Evolutionary conservation across 768 basidiomycete species (phyloP).

Genomic region (Neoboletus brunneissimus): DNA sequence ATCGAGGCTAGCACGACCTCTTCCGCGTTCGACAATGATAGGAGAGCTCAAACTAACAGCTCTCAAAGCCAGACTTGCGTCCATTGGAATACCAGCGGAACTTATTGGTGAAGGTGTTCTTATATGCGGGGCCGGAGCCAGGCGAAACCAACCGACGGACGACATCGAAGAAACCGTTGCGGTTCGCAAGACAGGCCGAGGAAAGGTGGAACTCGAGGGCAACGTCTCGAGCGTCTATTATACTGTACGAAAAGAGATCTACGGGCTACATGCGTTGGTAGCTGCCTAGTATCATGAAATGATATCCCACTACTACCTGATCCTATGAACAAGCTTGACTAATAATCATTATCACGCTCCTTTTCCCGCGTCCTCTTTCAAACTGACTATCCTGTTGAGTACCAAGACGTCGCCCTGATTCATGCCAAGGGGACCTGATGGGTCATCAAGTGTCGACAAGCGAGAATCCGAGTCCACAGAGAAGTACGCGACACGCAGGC

Average conservation of each 20-base stretch:
- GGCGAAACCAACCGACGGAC: slow-evolving; percentile 40
- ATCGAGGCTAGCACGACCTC: slow-evolving; percentile 58
- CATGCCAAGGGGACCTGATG: slow-evolving; percentile 38
- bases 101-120: slow-evolving; percentile 97
- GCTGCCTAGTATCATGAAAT: slow-evolving; percentile 45
- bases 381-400: slow-evolving; percentile 86
- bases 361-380: slow-evolving; percentile 95
- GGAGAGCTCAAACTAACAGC: slow-evolving; percentile 92
- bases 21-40: slow-evolving; percentile 93
- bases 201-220: slow-evolving; percentile 87
- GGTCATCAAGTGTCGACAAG: slow-evolving; percentile 60
- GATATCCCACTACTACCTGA: slow-evolving; percentile 5
- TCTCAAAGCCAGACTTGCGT: slow-evolving; percentile 75
- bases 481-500: slow-evolving; percentile 93
- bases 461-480: slow-evolving; percentile 85
- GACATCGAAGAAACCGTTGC: slow-evolving; percentile 69
- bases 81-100: slow-evolving; percentile 82
- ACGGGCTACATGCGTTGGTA: slow-evolving; percentile 86
- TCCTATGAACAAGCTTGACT: not conserved
- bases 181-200: slow-evolving; percentile 82
- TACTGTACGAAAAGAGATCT: slow-evolving; percentile 84
- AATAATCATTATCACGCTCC: slow-evolving; percentile 14
- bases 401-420: slow-evolving; percentile 77
- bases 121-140: slow-evolving; percentile 71
- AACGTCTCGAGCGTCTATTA: slow-evolving; percentile 87